Base-by-base conservation (phyloP, 495 filamentous ascomycete species). In the Talaromyces proteolyticus region DNA sequence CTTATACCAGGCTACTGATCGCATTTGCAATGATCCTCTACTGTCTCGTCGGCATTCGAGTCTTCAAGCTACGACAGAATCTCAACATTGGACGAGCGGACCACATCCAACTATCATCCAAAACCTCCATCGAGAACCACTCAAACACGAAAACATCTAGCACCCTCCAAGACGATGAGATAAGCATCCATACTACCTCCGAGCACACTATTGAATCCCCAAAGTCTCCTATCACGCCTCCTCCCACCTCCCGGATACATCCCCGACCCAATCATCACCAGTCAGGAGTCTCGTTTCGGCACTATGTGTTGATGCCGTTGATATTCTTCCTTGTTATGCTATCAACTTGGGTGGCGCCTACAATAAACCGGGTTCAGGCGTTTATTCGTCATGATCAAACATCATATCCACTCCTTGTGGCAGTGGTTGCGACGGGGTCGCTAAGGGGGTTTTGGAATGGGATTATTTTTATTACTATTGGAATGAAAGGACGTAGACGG, bases 361-460 rank as follows among this genome's bases (percentile, higher is more conserved):
- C 69, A 0, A 65, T 63, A 11, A 63, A 65, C 44, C 62, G 73
- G 1, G 61, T 76, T 3, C 59, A 61, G 0, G 53, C 66, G 3
- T 71, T 76, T 44, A 50, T 67, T n/a, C 42, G 65, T 46, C 69
- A 63, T 0, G 40, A 49, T 2, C 56, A 60, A 14, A 47, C 51
- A 21, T 68, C 66, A 2, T 69, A 64, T 26, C 56, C 66, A n/a
- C 61, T 76, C 3, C 47, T 72, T 16, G 23, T 75, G 0, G 54
- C 60, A 17, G 72, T 74, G 10, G 72, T 63, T 36, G 57, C 58
- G 5, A 60, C 68, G 29, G 68, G 70, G 6, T 70, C 70, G 0
- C 52, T 76, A 38, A 57, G 72, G 1, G 73, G 73, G 7, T 74
- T 76, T 41, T 76, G 71, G 71, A 76, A 76, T 49, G 70, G 69